Percentiles rank a stretch among this genome's conserved stretches.
These are phyloP conservation scores for Leccinum disarticulatum DNA, from an alignment of 768 basidiomycete genomes.

Conservation along the genomic window DNA sequence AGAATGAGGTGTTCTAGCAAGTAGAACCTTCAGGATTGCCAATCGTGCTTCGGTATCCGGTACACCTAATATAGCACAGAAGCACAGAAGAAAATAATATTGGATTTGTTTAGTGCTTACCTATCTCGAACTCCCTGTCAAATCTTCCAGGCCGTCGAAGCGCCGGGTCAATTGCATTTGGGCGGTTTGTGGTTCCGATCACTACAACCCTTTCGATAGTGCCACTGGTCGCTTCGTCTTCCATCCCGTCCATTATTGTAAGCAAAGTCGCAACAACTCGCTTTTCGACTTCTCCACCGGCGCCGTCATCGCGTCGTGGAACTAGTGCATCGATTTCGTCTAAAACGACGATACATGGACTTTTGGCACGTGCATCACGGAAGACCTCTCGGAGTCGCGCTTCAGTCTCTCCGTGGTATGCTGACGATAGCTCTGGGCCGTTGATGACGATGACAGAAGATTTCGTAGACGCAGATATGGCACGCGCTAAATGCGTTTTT, in stretches of 20 bases:
- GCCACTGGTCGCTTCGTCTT: conserved; percentile 42
- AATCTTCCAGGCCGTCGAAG: conserved; percentile 87
- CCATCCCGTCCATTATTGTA: conserved; percentile 93
- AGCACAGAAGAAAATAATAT: neutral
- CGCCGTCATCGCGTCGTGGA: conserved; percentile 84
- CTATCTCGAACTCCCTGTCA: conserved; percentile 95
- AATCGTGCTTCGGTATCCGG: conserved; percentile 85
- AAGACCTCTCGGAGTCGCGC: conserved; percentile 88
- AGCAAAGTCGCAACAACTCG: conserved; percentile 93
- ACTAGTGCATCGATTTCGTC: conserved; percentile 97
- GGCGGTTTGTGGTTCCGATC: conserved; percentile 93
- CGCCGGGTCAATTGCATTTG: conserved; percentile 94
- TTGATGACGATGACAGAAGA: conserved; percentile 92
- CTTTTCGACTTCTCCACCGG: conserved; percentile 94
- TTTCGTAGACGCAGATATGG: conserved; percentile 84
- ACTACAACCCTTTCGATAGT: conserved; percentile 72
- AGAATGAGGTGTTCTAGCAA: conserved; percentile 76
- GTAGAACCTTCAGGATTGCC: conserved; percentile 83
- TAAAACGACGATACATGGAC: conserved; percentile 90
- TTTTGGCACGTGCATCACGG: conserved; percentile 72
- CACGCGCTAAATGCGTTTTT: conserved; percentile 94
- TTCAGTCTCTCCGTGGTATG: conserved; percentile 98
- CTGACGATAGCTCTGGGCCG: conserved; percentile 92
- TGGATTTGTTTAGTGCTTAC: conserved; percentile 38
- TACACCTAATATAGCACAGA: conserved; percentile 53